Conservation (phyloP, 1,284 basidiomycete species). For the Papiliotrema fonsecae region DNA sequence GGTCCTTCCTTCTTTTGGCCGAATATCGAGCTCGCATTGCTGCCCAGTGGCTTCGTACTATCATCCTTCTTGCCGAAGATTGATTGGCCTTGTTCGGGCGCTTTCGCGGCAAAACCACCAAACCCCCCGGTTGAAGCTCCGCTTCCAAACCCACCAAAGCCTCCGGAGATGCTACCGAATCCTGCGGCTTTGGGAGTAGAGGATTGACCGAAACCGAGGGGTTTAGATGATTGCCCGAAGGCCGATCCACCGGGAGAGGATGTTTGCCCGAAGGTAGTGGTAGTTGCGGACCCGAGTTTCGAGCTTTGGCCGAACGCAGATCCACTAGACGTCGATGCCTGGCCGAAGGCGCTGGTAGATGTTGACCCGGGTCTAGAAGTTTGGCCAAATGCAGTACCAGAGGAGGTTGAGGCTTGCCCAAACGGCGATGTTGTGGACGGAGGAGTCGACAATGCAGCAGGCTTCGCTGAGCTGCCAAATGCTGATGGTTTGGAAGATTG, state of each 20-base stretch:
- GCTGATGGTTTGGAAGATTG: conserved; percentile 3
- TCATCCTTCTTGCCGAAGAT: neutral
- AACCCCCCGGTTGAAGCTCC: conserved; percentile 6
- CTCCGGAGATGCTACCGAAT: conserved; percentile 29
- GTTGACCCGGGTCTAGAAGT: conserved; percentile 9
- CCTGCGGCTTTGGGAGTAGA: conserved; percentile 8
- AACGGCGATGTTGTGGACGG: conserved; percentile 8
- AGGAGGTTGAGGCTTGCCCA: neutral
- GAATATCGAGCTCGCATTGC: neutral
- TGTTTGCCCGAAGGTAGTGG: conserved; percentile 20
- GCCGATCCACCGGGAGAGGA: conserved; percentile 14
- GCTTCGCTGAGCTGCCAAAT: conserved; percentile 5
- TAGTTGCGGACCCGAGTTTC: conserved; percentile 6
- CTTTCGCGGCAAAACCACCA: conserved; percentile 26
- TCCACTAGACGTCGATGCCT: conserved; percentile 11
- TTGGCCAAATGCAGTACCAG: conserved; percentile 10
- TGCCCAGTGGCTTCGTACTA: neutral
- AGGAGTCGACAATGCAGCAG: conserved; percentile 9
- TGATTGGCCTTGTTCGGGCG: neutral
- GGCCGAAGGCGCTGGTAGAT: conserved; percentile 6
- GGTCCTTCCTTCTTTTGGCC: neutral
- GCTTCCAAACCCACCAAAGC: conserved; percentile 34
- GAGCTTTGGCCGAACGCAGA: conserved; percentile 28
- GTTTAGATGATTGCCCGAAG: conserved; percentile 15
- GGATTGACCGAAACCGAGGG: conserved; percentile 15